These are phyloP conservation scores for Leccinum uliginosum DNA, from an alignment of 768 basidiomycete species.

Conservation along the genomic window DNA sequence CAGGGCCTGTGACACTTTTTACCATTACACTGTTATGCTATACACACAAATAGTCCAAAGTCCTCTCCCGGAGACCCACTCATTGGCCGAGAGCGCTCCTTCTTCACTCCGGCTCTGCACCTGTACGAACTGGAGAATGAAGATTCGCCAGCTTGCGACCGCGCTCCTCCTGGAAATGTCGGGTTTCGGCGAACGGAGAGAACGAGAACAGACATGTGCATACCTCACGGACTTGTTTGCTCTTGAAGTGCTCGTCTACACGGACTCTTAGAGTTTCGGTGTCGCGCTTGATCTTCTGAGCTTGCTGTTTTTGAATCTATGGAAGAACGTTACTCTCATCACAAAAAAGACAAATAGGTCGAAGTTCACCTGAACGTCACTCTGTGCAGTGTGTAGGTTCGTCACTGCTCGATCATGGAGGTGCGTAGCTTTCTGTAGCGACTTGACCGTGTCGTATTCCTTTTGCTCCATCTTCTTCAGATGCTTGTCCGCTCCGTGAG, in stretches of 20 bases:
- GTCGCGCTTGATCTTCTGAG: conserved; percentile 14
- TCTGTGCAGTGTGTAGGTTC: conserved; percentile 38
- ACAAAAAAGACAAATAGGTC: neutral
- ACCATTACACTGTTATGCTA: neutral
- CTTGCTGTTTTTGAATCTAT: conserved; percentile 26
- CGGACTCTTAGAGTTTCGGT: conserved; percentile 17
- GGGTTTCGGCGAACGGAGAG: neutral
- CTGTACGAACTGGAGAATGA: neutral
- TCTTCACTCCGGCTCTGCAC: neutral
- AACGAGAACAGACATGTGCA: neutral
- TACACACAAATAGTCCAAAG: neutral
- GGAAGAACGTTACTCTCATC: neutral
- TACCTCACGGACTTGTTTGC: conserved; percentile 23
- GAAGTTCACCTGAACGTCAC: conserved; percentile 39
- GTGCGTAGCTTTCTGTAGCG: conserved; percentile 49
- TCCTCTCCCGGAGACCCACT: neutral
- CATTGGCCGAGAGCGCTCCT: neutral
- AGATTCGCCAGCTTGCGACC: conserved; percentile 13
- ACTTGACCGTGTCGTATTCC: conserved; percentile 48
- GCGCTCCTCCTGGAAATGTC: conserved; percentile 17
- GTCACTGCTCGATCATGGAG: conserved; percentile 47
- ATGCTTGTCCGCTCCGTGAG: conserved; percentile 43
- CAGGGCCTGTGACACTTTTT: too few species aligned
- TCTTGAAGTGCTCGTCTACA: conserved; percentile 18
- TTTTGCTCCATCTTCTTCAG: conserved; percentile 45